Evolutionary conservation across 1,284 basidiomycete species (phyloP), one percentile per base, ranked within the genome.

Genomic region (Baeospora myosura): DNA sequence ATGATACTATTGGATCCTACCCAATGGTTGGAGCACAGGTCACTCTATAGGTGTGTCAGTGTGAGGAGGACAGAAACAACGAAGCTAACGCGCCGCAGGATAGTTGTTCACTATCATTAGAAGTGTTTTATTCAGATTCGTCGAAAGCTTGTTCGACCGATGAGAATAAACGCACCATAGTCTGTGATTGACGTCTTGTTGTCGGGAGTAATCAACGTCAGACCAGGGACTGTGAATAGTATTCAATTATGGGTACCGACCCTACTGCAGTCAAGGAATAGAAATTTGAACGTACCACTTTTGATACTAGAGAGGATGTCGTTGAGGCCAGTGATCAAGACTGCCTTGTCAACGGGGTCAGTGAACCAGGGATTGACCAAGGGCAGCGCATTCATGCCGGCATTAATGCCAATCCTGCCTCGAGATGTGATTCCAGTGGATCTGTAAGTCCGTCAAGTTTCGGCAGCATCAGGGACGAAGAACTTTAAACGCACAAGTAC

Each of bases 161-260:
- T n/a, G 40, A 36, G 18, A 7, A 4, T 25, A 18, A 17, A 52
- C 65, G 32, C 39, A 72, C 71, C 69, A 52, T 78, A 78, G 40
- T 69, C 55, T 16, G 60, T 60, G 30, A 78, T 61, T 1, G 74
- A 74, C 16, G 71, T 73, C 0, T 64, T 69, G 49, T 71, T 69
- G 54, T 80, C 76, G 4, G 77, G 78, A 2, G 71, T 78, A 46
- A 81, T 76, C 48, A 80, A 50, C 0, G 64, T 71, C 53, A 79
- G 52, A 11, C 65, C 67, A 3, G 67, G 50, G 5, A 77, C 74
- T 75, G 36, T 3, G 40, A 35, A 31, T 25, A 43, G n/a, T 18
- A 5, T 28, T 36, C 6, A 20, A n/a, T n/a, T n/a, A n/a, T n/a
- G n/a, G n/a, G n/a, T n/a, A n/a, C n/a, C 26, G 26, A n/a, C 26